These are phyloP conservation scores for Canavalia gladiata DNA, from an alignment of 306 rosid genomes.

Conservation along the genomic window DNA sequence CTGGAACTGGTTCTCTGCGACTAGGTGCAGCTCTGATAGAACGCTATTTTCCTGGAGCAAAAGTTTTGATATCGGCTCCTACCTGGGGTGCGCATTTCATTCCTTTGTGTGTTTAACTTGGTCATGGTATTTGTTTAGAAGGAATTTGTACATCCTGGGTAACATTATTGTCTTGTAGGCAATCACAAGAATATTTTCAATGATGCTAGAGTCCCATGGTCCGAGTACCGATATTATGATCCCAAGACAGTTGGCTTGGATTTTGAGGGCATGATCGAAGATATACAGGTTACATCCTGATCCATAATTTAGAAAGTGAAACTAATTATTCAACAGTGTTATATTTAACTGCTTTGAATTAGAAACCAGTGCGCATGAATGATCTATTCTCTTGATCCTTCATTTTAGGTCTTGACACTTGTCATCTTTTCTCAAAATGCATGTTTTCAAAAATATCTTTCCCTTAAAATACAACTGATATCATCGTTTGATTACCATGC, in stretches of 20 bases:
- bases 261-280: conserved; percentile 94
- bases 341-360: conserved; percentile 4
- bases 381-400: conserved; percentile 7
- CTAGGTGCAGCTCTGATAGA: conserved; percentile 89
- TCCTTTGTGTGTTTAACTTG: conserved; percentile 39
- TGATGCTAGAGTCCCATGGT: conserved; percentile 92
- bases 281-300: conserved; percentile 74
- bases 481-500: conserved; percentile 31
- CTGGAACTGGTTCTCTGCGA: conserved; percentile 98
- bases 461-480: conserved; percentile 27
- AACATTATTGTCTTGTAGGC: conserved; percentile 61
- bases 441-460: conserved; percentile 4
- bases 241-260: conserved; percentile 99
- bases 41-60: conserved; percentile 88
- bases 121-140: conserved; percentile 39
- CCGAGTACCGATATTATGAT: conserved; percentile 91
- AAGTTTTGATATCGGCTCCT: conserved; percentile 93
- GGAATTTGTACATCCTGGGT: conserved; percentile 17
- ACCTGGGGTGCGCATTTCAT: conserved; percentile 81
- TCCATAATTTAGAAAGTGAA: conserved; percentile 33
- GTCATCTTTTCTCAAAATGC: conserved; percentile 28
- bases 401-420: background rate
- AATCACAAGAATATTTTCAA: conserved; percentile 98
- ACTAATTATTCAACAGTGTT: conserved; percentile 3
- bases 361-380: conserved; percentile 7